phyloP scores from a whole-genome alignment of 441 rosid species.

The Populus hybrid region DNA sequence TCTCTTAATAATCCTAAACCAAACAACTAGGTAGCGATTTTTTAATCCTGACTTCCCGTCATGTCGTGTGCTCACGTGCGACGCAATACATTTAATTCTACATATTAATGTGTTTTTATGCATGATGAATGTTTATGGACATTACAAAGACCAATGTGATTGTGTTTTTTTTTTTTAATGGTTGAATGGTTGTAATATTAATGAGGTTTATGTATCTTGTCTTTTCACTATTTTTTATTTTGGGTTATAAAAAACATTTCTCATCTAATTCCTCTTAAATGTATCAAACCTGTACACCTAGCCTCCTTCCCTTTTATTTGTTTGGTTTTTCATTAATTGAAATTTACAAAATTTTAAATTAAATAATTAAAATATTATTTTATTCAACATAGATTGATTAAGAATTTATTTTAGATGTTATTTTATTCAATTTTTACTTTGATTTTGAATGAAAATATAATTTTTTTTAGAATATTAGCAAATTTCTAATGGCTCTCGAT shows the following conservation, averaged over 20 bases:
- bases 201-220: neutral
- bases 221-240: neutral
- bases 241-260: too few relatives aligned
- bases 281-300: too few relatives aligned
- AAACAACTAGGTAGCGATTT: too few relatives aligned
- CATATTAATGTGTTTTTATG: neutral
- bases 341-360: too few relatives aligned
- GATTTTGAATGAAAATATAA: too few relatives aligned
- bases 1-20: too few relatives aligned
- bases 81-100: too few relatives aligned
- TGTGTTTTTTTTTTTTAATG: neutral
- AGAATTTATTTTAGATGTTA: neutral
- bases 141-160: neutral
- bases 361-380: too few relatives aligned
- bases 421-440: neutral
- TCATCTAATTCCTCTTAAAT: neutral
- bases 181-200: neutral
- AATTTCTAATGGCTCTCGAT: neutral
- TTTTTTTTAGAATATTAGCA: too few relatives aligned
- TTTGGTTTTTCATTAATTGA: neutral
- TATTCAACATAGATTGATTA: neutral
- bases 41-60: too few relatives aligned
- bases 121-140: too few relatives aligned
- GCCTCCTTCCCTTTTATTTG: neutral
- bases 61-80: too few relatives aligned